Conservation (phyloP, 2,329 filamentous ascomycete genomes). For the Esteya vermicola region DNA sequence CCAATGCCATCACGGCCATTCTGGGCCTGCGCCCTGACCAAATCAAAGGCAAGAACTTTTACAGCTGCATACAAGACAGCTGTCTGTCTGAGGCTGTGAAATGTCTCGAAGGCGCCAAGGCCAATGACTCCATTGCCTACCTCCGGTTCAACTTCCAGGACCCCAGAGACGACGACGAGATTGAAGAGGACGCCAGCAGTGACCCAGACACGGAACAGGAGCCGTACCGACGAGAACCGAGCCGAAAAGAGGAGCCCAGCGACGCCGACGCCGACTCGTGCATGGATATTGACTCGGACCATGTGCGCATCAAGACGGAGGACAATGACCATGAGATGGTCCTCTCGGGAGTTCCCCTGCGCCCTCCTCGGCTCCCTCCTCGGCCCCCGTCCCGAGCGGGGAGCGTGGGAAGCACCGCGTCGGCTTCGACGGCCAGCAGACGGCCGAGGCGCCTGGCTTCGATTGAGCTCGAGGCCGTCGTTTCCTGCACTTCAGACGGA, state of each 20-base stretch:
- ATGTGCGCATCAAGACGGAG: conserved; percentile 6
- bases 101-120: conserved; percentile 73
- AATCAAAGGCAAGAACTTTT: conserved; percentile 67
- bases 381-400: too few species aligned
- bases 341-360: too few species aligned
- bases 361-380: too few species aligned
- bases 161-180: conserved; percentile 45
- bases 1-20: conserved; percentile 59
- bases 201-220: conserved; percentile 29
- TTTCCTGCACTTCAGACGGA: conserved; percentile 81
- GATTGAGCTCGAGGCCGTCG: conserved; percentile 74
- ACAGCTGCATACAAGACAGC: conserved; percentile 69
- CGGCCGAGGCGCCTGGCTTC: conserved; percentile 21
- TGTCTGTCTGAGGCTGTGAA: conserved; percentile 64
- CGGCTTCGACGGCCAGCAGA: too few species aligned
- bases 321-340: conserved; percentile 4
- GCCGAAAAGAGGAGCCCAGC: too few species aligned
- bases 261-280: conserved; percentile 16
- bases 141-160: conserved; percentile 75
- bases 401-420: too few species aligned
- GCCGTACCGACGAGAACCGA: conserved; percentile 16
- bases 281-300: conserved; percentile 12
- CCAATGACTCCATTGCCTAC: conserved; percentile 83
- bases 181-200: conserved; percentile 24
- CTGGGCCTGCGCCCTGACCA: conserved; percentile 57